These are phyloP conservation scores for Ramalina peruviana DNA, from an alignment of 495 filamentous ascomycete species.

Conservation along the genomic window DNA sequence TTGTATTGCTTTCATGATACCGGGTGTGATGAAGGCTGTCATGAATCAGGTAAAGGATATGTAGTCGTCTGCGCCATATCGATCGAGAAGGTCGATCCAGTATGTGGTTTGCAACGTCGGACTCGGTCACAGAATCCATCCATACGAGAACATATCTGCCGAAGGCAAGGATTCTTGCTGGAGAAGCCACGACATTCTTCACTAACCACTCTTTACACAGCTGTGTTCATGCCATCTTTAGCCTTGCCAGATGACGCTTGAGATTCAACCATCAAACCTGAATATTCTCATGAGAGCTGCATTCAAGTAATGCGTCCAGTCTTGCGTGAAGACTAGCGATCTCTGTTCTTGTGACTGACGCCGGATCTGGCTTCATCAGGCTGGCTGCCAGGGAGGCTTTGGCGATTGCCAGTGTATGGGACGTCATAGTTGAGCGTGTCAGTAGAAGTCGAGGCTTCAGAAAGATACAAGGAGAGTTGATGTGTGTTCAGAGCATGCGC, in stretches of 20 bases:
- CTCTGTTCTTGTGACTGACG: constrained; percentile 52
- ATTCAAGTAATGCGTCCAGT: constrained; percentile 51
- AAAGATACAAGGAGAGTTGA: no score
- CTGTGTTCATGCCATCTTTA: constrained; percentile 43
- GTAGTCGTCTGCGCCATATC: constrained; percentile 53
- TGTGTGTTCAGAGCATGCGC: no score
- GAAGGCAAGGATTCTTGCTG: constrained; percentile 48
- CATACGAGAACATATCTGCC: constrained; percentile 66
- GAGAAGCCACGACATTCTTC: constrained; percentile 52
- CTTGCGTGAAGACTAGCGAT: constrained; percentile 56
- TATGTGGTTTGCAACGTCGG: constrained; percentile 4
- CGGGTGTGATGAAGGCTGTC: constrained; percentile 73
- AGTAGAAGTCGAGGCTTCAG: not conserved
- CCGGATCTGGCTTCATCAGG: constrained; percentile 64
- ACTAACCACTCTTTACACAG: constrained; percentile 80
- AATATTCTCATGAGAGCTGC: constrained; percentile 74
- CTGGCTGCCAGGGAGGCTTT: constrained; percentile 67
- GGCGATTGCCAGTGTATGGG: constrained; percentile 64
- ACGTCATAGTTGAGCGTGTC: constrained; percentile 37
- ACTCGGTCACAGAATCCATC: constrained; percentile 39
- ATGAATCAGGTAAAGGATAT: constrained; percentile 70
- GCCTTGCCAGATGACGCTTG: constrained; percentile 35
- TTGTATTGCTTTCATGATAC: constrained; percentile 27
- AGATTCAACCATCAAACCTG: constrained; percentile 77
- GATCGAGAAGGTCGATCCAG: constrained; percentile 27